phyloP scores from a whole-genome alignment of 306 rosid species.

The Cicer pinnatifidum region DNA sequence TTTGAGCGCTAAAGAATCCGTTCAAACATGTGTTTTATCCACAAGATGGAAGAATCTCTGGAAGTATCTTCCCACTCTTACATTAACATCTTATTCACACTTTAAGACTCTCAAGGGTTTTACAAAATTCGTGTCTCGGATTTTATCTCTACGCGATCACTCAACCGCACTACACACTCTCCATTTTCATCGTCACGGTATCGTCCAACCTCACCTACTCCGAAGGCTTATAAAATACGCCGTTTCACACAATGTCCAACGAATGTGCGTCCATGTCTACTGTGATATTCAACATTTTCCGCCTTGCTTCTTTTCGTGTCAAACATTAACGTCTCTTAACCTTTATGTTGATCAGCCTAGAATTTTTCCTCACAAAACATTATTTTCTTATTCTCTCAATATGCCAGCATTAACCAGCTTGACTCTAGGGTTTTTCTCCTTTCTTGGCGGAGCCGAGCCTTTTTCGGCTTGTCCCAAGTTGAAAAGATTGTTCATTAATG shows the following conservation, averaged over 20 bases:
- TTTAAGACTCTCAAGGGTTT: not conserved
- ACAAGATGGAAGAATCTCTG: too few relatives aligned
- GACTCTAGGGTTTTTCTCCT: not conserved
- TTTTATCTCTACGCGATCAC: not conserved
- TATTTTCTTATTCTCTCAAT: not conserved
- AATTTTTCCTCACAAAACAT: not conserved
- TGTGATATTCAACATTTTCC: not conserved
- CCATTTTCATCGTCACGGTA: not conserved
- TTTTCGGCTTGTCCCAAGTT: not conserved
- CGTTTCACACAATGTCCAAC: not conserved
- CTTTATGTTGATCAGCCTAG: not conserved
- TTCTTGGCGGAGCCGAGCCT: not conserved
- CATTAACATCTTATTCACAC: not conserved
- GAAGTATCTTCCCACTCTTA: not conserved
- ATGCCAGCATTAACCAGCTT: not conserved
- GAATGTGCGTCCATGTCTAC: not conserved
- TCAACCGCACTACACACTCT: not conserved
- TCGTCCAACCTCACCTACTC: not conserved
- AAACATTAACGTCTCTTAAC: not conserved
- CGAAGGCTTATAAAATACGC: not conserved
- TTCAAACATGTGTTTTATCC: too few relatives aligned
- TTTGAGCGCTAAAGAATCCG: too few relatives aligned
- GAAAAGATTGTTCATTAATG: not conserved
- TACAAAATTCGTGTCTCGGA: not conserved
- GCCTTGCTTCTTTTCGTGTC: not conserved